A percentile compares a stretch with the other conserved stretches of the same genome.
Evolutionary conservation across 768 basidiomycete genomes (phyloP).

Genomic region (Trametes cubensis): DNA sequence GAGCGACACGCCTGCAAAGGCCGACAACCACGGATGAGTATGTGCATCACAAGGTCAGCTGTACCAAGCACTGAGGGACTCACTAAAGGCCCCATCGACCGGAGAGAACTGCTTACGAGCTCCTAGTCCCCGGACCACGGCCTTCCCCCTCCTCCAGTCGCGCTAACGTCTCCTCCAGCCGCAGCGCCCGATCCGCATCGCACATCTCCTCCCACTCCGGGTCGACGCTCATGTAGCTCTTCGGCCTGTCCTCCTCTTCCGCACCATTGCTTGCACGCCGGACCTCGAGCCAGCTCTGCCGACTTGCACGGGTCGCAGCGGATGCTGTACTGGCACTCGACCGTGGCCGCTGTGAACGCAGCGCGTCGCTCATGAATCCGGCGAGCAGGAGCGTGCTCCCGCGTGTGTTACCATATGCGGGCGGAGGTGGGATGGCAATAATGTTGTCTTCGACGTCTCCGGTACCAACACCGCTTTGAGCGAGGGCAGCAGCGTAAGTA

Average conservation of each 20-base stretch:
- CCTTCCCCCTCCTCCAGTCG: slow-evolving; percentile 36
- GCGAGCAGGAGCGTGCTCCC: slow-evolving; percentile 65
- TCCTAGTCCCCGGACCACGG: slow-evolving; percentile 3
- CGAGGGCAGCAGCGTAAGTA: slow-evolving; percentile 71
- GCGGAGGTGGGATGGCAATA: slow-evolving; percentile 71
- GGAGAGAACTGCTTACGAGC: slow-evolving; percentile 8
- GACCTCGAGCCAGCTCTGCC: slow-evolving; percentile 18
- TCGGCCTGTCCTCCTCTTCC: slow-evolving; percentile 44
- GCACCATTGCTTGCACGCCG: slow-evolving; percentile 25
- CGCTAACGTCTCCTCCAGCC: slow-evolving; percentile 59
- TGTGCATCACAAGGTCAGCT: no score
- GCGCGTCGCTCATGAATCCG: slow-evolving; percentile 51
- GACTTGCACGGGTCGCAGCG: slow-evolving; percentile 16
- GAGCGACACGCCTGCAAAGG: no score
- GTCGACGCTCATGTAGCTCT: slow-evolving; percentile 57
- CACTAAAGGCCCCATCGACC: slow-evolving; percentile 4
- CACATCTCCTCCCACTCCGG: slow-evolving; percentile 59
- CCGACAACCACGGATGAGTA: no score
- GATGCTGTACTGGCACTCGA: slow-evolving; percentile 8
- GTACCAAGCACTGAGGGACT: neutral
- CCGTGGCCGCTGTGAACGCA: slow-evolving; percentile 47
- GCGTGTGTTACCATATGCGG: slow-evolving; percentile 76
- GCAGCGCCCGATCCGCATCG: slow-evolving; percentile 54
- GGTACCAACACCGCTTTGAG: slow-evolving; percentile 67
- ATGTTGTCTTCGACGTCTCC: slow-evolving; percentile 75